These are phyloP conservation scores for Lentinula aciculospora DNA, from an alignment of 768 basidiomycete genomes.

Conservation along the genomic window DNA sequence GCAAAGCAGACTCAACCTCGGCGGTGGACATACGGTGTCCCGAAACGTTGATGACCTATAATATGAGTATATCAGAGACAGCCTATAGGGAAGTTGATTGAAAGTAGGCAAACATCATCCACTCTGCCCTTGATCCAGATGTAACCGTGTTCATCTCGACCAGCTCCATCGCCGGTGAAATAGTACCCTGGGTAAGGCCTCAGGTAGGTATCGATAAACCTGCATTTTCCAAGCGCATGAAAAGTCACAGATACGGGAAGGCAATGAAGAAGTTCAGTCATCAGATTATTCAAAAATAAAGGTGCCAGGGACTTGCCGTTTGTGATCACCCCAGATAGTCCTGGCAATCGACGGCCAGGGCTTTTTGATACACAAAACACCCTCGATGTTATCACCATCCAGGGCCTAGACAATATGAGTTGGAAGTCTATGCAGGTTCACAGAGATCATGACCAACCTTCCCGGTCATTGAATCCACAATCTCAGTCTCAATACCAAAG, in stretches of 20 bases:
- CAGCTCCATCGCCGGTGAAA: constrained; percentile 98
- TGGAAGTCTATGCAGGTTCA: not conserved
- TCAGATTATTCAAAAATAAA: constrained; percentile 33
- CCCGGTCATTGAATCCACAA: constrained; percentile 83
- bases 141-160: constrained; percentile 91
- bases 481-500: constrained; percentile 88
- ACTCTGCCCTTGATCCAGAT: constrained; percentile 99
- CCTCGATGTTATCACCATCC: constrained; percentile 80
- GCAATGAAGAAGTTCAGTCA: not conserved
- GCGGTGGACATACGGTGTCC: constrained; percentile 96
- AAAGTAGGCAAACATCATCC: constrained; percentile 56
- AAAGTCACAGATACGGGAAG: too few species aligned
- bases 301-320: constrained; percentile 45
- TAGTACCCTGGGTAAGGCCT: constrained; percentile 85
- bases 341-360: constrained; percentile 97
- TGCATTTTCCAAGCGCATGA: not conserved
- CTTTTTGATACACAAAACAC: constrained; percentile 77
- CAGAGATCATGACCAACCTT: constrained; percentile 28
- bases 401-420: constrained; percentile 22
- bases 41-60: constrained; percentile 97
- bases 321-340: constrained; percentile 88
- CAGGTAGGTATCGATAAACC: constrained; percentile 47
- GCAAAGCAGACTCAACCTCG: constrained; percentile 95
- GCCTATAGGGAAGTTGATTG: not conserved
- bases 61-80: not conserved